These are phyloP conservation scores for Entelexis sorbosivorans DNA, from an alignment of 1,139 yeast genomes.

Conservation along the genomic window DNA sequence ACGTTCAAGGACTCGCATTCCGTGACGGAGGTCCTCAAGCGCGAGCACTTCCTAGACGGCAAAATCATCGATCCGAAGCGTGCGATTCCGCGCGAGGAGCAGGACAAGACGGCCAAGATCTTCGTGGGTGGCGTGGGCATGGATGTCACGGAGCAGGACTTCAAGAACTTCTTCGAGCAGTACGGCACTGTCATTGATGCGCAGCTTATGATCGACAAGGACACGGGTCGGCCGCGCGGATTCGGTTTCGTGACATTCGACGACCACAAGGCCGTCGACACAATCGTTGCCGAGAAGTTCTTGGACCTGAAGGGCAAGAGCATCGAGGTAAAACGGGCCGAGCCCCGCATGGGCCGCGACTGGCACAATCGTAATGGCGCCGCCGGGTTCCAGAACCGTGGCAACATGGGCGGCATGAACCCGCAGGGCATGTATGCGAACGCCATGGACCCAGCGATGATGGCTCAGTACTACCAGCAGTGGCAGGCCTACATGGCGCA, in stretches of 20 bases:
- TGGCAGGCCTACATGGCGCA: constrained; percentile 57
- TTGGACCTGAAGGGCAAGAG: constrained; percentile 78
- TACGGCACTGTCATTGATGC: constrained; percentile 94
- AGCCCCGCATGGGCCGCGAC: constrained; percentile 50
- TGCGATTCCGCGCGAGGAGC: constrained; percentile 97
- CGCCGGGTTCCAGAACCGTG: constrained; percentile 2
- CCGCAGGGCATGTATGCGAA: constrained; percentile 24
- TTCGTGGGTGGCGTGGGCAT: constrained; percentile 98
- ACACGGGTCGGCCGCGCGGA: constrained; percentile 95
- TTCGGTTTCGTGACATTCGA: constrained; percentile 96
- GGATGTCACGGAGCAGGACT: constrained; percentile 86
- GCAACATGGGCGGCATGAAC: not conserved
- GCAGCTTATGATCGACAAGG: constrained; percentile 94
- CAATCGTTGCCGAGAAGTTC: constrained; percentile 74
- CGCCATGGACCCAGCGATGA: constrained; percentile 69
- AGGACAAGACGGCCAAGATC: constrained; percentile 92
- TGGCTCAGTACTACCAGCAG: constrained; percentile 79
- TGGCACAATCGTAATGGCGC: constrained; percentile 20
- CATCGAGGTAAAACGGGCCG: constrained; percentile 97
- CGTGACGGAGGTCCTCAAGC: constrained; percentile 77
- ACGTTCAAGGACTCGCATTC: constrained; percentile 74
- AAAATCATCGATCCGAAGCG: constrained; percentile 96
- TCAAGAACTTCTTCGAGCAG: constrained; percentile 74
- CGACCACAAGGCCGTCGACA: constrained; percentile 89
- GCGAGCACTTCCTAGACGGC: constrained; percentile 88